phyloP scores from a whole-genome alignment of 228 moss, liverwort and hornwort species.

The Sphagnum magellanicum region DNA sequence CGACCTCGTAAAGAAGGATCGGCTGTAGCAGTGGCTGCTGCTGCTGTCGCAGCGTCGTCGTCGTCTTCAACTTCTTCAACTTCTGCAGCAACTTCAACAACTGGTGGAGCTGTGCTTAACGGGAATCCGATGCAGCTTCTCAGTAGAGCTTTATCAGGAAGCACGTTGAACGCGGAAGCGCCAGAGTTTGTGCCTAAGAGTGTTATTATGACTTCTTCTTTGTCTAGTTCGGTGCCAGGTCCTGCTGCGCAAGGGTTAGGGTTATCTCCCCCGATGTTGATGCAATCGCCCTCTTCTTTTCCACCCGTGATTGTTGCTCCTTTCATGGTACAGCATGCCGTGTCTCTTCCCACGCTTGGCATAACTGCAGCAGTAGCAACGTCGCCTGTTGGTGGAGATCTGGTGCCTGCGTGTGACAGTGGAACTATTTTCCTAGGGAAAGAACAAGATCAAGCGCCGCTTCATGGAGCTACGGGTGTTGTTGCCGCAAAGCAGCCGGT shows the following conservation, averaged over 20 bases:
- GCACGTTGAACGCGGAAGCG: conserved; percentile 76
- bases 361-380: conserved; percentile 15
- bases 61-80: not conserved
- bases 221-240: conserved; percentile 40
- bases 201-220: conserved; percentile 18
- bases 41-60: conserved; percentile 3
- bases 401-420: conserved; percentile 22
- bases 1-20: conserved; percentile 17
- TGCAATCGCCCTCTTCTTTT: conserved; percentile 41
- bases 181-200: conserved; percentile 89
- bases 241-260: conserved; percentile 25
- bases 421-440: conserved; percentile 14
- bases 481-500: conserved; percentile 23
- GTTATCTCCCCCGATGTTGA: conserved; percentile 42
- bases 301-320: conserved; percentile 34
- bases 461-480: conserved; percentile 23
- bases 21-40: conserved; percentile 8
- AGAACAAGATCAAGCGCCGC: conserved; percentile 36
- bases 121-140: conserved; percentile 36
- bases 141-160: conserved; percentile 79
- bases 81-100: not conserved
- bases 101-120: conserved; percentile 9
- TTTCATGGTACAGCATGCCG: conserved; percentile 13
- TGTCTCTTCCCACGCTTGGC: conserved; percentile 12
- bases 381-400: conserved; percentile 30